Conservation (phyloP, 805 yeast genomes). For the Ogataea ramenticola region DNA sequence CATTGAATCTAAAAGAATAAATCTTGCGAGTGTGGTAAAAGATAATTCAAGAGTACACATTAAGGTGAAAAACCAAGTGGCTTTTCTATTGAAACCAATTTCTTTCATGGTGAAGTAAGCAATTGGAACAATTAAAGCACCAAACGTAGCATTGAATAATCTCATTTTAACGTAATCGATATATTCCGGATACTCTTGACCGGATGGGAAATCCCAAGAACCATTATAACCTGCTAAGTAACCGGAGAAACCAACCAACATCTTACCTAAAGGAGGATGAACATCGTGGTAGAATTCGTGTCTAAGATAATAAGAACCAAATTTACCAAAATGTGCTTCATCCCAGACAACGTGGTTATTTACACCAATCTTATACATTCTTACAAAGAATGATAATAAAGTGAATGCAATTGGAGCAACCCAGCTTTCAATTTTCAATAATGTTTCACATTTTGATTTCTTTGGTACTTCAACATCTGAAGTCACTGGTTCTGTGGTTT, state of each 20-base stretch:
- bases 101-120: conserved; percentile 77
- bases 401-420: conserved; percentile 63
- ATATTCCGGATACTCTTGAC: conserved; percentile 65
- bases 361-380: conserved; percentile 69
- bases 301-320: conserved; percentile 72
- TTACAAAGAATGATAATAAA: conserved; percentile 55
- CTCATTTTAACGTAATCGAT: conserved; percentile 83
- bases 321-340: conserved; percentile 92
- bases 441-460: conserved; percentile 5
- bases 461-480: conserved; percentile 10
- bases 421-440: conserved; percentile 21
- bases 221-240: conserved; percentile 85
- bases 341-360: conserved; percentile 89
- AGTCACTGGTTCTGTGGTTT: conserved; percentile 2
- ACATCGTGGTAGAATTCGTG: conserved; percentile 83
- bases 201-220: conserved; percentile 82
- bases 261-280: conserved; percentile 82
- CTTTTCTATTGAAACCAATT: conserved; percentile 61
- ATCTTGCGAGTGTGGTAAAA: conserved; percentile 78
- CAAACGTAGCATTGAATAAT: conserved; percentile 76
- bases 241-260: conserved; percentile 73
- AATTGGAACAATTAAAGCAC: conserved; percentile 78
- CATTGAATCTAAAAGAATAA: conserved; percentile 88
- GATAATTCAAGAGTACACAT: conserved; percentile 81
- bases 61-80: conserved; percentile 72